Base-by-base conservation (phyloP, 2,329 filamentous ascomycete species). In the Claviceps cyperi region DNA sequence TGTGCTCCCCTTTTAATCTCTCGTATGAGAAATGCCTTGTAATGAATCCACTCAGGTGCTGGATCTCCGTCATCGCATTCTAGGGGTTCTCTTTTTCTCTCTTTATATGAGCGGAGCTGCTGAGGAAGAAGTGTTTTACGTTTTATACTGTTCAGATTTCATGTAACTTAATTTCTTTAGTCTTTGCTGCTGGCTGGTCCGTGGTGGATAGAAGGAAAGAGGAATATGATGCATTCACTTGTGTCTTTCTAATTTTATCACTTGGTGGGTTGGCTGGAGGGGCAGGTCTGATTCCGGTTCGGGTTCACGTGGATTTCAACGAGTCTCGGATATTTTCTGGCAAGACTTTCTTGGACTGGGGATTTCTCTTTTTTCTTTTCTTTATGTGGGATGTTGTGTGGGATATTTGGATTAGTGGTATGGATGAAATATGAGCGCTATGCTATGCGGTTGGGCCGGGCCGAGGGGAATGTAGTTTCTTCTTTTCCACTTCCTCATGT, bases 121-220 rank as follows among this genome's bases (percentile, higher is more conserved):
- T 24, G 14, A 43, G 54, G 51, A 50, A 47, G 47, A 50, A 28
- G 22, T 44, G 46, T 45, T 11, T 47, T 36, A 21, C 44, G 43
- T 37, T 37, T n/a, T n/a, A 38, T 11, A 48, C 13, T 35, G 6
- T 8, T 28, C 45, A 48, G 9, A 44, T 39, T 43, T 56, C 55
- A 57, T 41, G 35, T 49, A 53, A 11, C 53, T 52, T 55, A 56
- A 61, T 58, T 40, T 44, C 48, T 49, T 48, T 51, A 51, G 51
- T 51, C 54, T 58, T 59, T 61, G 57, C 62, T 61, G 28, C 58
- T 61, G 62, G 62, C 62, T 63, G 62, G 62, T 56, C 61, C 62
- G 62, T 53, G 52, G 61, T 58, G 54, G 56, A 54, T 45, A 14
- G 38, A 14, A 50, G 17, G 47, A 14, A 40, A 17, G 38, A 32